These are phyloP conservation scores for Aspergillus calidoustus DNA, from an alignment of 2,329 filamentous ascomycete genomes.

Conservation along the genomic window DNA sequence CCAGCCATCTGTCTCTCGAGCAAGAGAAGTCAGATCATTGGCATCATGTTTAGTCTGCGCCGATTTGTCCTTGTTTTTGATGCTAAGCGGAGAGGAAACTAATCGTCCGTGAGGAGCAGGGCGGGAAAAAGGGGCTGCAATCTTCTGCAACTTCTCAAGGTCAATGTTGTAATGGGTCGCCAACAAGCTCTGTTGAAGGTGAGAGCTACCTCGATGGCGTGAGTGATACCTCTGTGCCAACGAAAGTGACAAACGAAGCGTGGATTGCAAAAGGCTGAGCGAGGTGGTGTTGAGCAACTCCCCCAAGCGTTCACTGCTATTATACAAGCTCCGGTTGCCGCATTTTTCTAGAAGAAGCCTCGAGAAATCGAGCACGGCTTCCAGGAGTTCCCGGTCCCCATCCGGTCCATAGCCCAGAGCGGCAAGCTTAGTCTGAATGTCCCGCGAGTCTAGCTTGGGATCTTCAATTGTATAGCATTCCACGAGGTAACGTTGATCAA, in stretches of 20 bases:
- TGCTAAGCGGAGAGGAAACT: constrained; percentile 56
- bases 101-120: constrained; percentile 60
- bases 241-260: constrained; percentile 80
- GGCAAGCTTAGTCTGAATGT: constrained; percentile 58
- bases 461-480: constrained; percentile 63
- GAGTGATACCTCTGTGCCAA: constrained; percentile 92
- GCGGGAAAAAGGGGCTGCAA: constrained; percentile 82
- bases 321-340: constrained; percentile 94
- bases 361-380: constrained; percentile 82
- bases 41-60: constrained; percentile 64
- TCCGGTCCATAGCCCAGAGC: constrained; percentile 70
- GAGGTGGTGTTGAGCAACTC: constrained; percentile 88
- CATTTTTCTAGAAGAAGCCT: constrained; percentile 89
- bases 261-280: constrained; percentile 74
- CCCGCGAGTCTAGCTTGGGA: constrained; percentile 58
- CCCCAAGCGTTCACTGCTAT: constrained; percentile 87
- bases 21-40: constrained; percentile 81
- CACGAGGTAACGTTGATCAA: constrained; percentile 53
- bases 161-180: constrained; percentile 79
- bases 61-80: constrained; percentile 78
- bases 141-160: constrained; percentile 78
- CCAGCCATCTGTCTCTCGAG: constrained; percentile 65
- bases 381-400: constrained; percentile 79
- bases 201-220: constrained; percentile 73
- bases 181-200: constrained; percentile 74